phyloP scores from a whole-genome alignment of 371 early-diverging fungal species.

The Blastocladiella emersonii region DNA sequence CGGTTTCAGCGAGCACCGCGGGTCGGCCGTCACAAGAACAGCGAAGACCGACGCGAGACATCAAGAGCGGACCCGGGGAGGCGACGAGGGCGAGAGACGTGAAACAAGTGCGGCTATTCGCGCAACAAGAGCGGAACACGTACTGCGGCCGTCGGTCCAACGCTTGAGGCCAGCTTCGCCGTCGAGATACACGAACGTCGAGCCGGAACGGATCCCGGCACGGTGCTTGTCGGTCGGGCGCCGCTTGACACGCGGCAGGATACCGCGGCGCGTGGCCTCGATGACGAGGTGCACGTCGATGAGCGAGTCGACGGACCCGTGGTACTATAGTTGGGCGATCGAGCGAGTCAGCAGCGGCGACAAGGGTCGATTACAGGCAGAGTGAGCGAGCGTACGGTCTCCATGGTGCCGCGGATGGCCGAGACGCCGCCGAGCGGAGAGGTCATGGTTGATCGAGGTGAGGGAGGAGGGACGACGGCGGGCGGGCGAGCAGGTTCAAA shows the following conservation, averaged over 20 bases:
- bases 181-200: constrained; percentile 78
- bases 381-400: no score
- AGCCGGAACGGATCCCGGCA: constrained; percentile 59
- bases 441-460: no score
- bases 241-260: constrained; percentile 53
- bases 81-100: no score
- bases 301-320: constrained; percentile 58
- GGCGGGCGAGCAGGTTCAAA: no score
- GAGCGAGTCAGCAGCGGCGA: no score
- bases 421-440: no score
- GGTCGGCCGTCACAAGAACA: constrained; percentile 11
- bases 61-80: no score
- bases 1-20: no score
- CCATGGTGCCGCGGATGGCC: no score
- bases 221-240: constrained; percentile 65
- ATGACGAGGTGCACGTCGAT: constrained; percentile 69
- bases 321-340: neutral
- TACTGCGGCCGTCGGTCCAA: constrained; percentile 77
- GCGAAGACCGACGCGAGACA: no score
- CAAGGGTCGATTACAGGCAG: no score
- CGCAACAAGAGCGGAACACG: constrained; percentile 75
- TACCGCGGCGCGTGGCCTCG: constrained; percentile 59
- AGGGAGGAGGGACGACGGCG: no score
- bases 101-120: constrained; percentile 15
- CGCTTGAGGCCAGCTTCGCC: constrained; percentile 69